A percentile compares a stretch with the other conserved stretches of the same genome.
phyloP scores from a whole-genome alignment of 2,329 filamentous ascomycete species.

The Pseudomassariella vexata region DNA sequence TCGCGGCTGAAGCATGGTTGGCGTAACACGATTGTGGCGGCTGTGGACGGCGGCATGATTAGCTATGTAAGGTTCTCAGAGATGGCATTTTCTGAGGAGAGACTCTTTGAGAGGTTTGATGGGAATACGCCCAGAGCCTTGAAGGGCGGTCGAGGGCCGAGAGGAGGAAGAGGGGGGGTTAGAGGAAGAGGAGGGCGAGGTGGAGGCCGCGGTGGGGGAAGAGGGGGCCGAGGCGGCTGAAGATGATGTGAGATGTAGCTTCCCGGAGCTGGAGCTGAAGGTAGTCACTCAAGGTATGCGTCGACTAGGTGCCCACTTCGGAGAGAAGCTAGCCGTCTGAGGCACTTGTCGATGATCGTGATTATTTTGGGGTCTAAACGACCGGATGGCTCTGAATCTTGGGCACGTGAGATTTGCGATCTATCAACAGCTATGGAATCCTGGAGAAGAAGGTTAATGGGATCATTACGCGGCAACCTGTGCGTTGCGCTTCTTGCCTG shows the following conservation, averaged over 20 bases:
- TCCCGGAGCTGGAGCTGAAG: no score
- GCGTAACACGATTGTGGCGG: slow-evolving; percentile 76
- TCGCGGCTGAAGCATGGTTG: slow-evolving; percentile 77
- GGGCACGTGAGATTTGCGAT: no score
- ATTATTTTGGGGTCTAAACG: no score
- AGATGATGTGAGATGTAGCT: neutral
- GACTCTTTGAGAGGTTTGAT: slow-evolving; percentile 57
- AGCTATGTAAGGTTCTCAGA: slow-evolving; percentile 83
- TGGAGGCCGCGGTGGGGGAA: slow-evolving; percentile 8
- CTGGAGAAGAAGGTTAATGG: no score
- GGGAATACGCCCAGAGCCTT: slow-evolving; percentile 19
- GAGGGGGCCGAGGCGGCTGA: neutral
- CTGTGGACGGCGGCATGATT: slow-evolving; percentile 84
- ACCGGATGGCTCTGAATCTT: no score
- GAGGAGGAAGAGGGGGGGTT: slow-evolving; percentile 12
- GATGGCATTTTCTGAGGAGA: slow-evolving; percentile 72
- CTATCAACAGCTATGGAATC: no score
- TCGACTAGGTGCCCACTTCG: no score
- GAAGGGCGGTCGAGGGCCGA: slow-evolving; percentile 13
- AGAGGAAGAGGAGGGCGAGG: slow-evolving; percentile 13
- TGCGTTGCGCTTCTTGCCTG: no score
- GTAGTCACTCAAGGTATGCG: no score
- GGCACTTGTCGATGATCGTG: no score
- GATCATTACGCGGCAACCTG: no score
- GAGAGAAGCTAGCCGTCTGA: no score